phyloP scores from a whole-genome alignment of 129 eudicot species.

The Smallanthus sonchifolius region DNA sequence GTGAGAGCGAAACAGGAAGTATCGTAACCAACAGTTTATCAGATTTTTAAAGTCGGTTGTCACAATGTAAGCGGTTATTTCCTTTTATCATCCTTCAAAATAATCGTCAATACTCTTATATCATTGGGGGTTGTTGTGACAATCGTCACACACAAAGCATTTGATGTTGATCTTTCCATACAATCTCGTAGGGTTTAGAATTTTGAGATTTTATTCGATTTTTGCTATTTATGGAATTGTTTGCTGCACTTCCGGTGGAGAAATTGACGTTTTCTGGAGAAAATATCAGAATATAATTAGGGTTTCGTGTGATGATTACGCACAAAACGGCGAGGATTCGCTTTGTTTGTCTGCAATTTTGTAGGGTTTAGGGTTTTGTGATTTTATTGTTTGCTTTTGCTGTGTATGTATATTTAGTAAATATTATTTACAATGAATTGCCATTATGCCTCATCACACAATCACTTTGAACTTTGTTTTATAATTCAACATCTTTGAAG shows the following conservation, averaged over 20 bases:
- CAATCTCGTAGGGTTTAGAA: not conserved
- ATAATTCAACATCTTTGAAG: not conserved
- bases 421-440: not conserved
- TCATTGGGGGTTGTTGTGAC: slow-evolving; percentile 3
- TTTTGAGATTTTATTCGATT: not conserved
- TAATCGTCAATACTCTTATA: not conserved
- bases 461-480: not conserved
- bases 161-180: not conserved
- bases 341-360: not conserved
- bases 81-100: not conserved
- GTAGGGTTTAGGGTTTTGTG: slow-evolving; percentile 36
- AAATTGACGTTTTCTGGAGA: not conserved
- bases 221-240: not conserved
- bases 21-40: not conserved
- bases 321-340: not conserved
- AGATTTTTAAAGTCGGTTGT: not conserved
- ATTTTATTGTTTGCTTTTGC: slow-evolving; percentile 7
- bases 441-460: not conserved
- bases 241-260: not conserved
- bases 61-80: slow-evolving; percentile 16
- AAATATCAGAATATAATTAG: not conserved
- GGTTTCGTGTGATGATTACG: slow-evolving; percentile 12
- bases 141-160: not conserved
- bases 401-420: not conserved
- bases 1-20: not conserved